Evolutionary conservation across 345 rosid genomes (phyloP).

Genomic region (Sisymbrium irio): DNA sequence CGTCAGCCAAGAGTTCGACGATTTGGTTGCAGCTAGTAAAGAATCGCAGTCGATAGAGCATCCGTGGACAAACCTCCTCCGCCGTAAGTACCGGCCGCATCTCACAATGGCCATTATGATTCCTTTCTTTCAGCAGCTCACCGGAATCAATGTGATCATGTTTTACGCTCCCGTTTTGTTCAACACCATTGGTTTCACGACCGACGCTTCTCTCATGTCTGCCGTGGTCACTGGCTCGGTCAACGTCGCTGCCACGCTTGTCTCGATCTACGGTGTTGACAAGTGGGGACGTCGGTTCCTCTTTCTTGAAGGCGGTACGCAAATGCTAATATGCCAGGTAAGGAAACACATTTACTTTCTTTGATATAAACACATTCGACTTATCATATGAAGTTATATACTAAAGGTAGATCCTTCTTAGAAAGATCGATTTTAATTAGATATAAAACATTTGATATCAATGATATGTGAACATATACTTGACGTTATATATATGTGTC

Average conservation of each 20-base stretch:
- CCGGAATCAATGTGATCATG: conserved; percentile 89
- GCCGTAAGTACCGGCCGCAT: conserved; percentile 83
- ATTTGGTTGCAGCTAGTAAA: conserved; percentile 73
- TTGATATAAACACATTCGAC: not conserved
- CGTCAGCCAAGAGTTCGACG: conserved; percentile 75
- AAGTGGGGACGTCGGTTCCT: conserved; percentile 40
- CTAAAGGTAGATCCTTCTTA: not conserved
- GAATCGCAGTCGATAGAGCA: conserved; percentile 65
- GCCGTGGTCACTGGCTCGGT: conserved; percentile 40
- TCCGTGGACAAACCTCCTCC: conserved; percentile 78
- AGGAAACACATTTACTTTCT: not conserved
- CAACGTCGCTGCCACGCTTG: conserved; percentile 31
- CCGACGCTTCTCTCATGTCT: conserved; percentile 56
- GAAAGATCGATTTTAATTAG: not conserved
- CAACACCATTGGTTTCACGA: conserved; percentile 73
- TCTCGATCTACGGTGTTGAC: conserved; percentile 40
- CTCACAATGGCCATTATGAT: conserved; percentile 67
- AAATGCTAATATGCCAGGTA: conserved; percentile 42
- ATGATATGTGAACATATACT: not conserved
- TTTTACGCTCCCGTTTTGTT: conserved; percentile 88
- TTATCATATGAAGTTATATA: not conserved
- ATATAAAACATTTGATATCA: not conserved
- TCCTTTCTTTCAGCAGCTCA: conserved; percentile 81
- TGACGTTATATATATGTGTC: no score
- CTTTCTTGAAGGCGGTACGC: conserved; percentile 41